Percentiles rank a stretch among this genome's conserved stretches.
Evolutionary conservation across 2,329 filamentous ascomycete species (phyloP).

Genomic region (Penicillium sp.): DNA sequence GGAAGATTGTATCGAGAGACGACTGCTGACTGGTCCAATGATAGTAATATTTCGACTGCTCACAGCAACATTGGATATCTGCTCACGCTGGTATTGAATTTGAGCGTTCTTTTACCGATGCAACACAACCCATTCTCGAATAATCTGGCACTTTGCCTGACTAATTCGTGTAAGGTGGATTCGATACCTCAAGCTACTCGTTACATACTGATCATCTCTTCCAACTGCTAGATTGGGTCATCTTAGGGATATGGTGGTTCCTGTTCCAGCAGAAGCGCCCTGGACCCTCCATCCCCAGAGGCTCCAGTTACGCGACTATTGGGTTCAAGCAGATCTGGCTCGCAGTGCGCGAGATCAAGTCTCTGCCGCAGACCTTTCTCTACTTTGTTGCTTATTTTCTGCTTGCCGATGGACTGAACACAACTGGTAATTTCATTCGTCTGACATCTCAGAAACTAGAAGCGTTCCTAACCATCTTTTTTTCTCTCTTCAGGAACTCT

Average conservation of each 20-base stretch:
- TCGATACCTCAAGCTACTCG: too few species aligned
- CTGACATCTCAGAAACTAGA: too few species aligned
- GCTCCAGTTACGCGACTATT: constrained; percentile 36
- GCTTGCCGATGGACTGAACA: constrained; percentile 40
- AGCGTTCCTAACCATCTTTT: too few species aligned
- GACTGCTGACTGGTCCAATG: too few species aligned
- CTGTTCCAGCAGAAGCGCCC: constrained; percentile 39
- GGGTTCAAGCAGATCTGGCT: constrained; percentile 40
- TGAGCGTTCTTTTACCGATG: constrained; percentile 37
- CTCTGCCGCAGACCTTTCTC: constrained; percentile 38
- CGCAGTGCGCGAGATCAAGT: constrained; percentile 32
- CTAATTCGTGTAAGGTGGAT: constrained; percentile 34
- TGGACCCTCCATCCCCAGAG: constrained; percentile 36
- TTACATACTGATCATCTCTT: neutral
- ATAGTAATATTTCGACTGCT: constrained; percentile 38
- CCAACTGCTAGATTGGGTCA: constrained; percentile 33
- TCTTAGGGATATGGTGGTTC: constrained; percentile 41
- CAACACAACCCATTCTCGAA: constrained; percentile 33
- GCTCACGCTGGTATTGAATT: constrained; percentile 34
- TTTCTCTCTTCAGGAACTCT: constrained; percentile 23
- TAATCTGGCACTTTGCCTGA: constrained; percentile 37
- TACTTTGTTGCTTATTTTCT: constrained; percentile 41
- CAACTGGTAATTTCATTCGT: constrained; percentile 24
- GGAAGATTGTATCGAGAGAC: too few species aligned
- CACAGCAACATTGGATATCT: constrained; percentile 42